Conservation (phyloP, 192 early-diverging fungal species). For the Chytriomyces hyalinus region DNA sequence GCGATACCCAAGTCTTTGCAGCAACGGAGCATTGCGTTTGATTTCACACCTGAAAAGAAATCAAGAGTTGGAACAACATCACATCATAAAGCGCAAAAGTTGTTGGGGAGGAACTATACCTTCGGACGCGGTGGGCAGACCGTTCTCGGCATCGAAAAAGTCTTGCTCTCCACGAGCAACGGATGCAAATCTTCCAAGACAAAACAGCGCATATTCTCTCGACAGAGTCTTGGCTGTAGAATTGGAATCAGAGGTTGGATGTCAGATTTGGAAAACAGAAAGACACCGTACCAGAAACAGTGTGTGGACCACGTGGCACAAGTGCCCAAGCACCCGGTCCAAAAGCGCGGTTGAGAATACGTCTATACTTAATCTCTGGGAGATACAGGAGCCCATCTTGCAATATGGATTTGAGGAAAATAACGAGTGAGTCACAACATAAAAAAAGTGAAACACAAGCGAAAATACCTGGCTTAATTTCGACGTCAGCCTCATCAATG, state of each 20-base stretch:
- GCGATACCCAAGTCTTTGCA: constrained; percentile 88
- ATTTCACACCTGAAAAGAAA: constrained; percentile 62
- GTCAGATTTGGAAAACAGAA: not conserved
- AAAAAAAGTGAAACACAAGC: not conserved
- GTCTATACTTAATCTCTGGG: constrained; percentile 97
- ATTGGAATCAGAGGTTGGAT: not conserved
- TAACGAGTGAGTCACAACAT: not conserved
- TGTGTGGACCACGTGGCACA: constrained; percentile 86
- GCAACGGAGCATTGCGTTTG: constrained; percentile 93
- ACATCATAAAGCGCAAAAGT: not conserved
- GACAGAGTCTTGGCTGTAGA: constrained; percentile 57
- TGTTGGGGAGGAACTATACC: constrained; percentile 39
- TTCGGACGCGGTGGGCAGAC: constrained; percentile 83
- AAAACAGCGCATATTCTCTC: constrained; percentile 90
- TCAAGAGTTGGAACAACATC: not conserved
- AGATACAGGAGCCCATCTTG: constrained; percentile 91
- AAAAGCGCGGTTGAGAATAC: constrained; percentile 92
- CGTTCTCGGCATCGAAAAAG: constrained; percentile 73
- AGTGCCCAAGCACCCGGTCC: constrained; percentile 77
- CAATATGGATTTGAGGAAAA: not conserved
- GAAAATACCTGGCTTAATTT: constrained; percentile 83
- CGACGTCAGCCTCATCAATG: constrained; percentile 78
- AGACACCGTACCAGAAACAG: constrained; percentile 46
- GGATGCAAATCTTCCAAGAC: constrained; percentile 86
- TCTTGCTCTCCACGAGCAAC: constrained; percentile 95